Base-by-base conservation (phyloP, 208 protist genomes). In the Acanthamoeba lenticulata region DNA sequence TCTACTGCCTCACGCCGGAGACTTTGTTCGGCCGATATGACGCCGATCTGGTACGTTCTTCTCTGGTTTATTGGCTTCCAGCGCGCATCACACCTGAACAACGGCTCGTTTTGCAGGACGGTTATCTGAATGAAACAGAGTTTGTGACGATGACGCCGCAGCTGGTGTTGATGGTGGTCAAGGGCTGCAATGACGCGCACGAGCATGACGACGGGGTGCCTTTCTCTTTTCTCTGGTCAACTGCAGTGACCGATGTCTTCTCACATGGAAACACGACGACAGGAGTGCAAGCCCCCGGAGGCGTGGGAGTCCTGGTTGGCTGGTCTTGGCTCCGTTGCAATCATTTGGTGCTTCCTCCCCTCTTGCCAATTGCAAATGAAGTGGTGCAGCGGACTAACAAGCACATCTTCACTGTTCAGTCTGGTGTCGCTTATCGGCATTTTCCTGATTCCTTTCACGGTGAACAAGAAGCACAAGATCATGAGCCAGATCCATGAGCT, bases 241-340 rank as follows among this genome's bases (percentile, higher is more conserved):
- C 60, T 69, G 6, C 60, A 69, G 5, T 49, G 45, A 49, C 9
- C 5, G 45, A 5, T 49, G 45, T 19, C 45, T 49, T 49, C 45
- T 19, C 15, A 5, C 9, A 19, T 19, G 9, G 15, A 57, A 1
- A n/a, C 67, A 36, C 38, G 15, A 36, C 67, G 4, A 42, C 24
- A 55, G n/a, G 45, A 6, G 21, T 86, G 77, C 24, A 13, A 21
- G 3, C 42, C 38, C 0, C 77, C 77, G 5, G 77, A 86, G 27
- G 77, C 17, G 27, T 86, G 77, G 77, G 13, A 86, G 77, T 45
- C 77, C 15, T 86, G 77, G 77, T 52, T 86, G 34, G 77, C 77
- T 1, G 45, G 42, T 24, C 32, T 86, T 17, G 77, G 77, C 40
- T 86, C 77, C 27, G 77, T 86, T 55, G 38, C 42, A 32, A 55